Evolutionary conservation across 306 rosid species (phyloP), one percentile per base, ranked within the genome.

Genomic region (Mucuna pruriens): DNA sequence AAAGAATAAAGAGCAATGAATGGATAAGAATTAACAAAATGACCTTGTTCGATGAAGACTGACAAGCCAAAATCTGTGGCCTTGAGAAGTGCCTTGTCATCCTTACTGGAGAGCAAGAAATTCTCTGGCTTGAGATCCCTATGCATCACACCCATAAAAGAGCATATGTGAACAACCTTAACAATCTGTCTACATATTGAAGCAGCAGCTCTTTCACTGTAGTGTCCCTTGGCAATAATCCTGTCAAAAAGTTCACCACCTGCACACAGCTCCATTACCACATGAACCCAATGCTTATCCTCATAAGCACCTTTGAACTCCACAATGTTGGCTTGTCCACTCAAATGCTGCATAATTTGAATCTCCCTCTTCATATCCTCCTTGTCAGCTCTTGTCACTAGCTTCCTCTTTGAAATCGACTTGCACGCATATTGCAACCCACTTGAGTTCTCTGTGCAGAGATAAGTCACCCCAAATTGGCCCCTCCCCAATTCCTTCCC

Each of bases 101-200:
- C 91, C 86, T 87, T 92, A 84, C 94, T 84, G 44, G 98, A 89
- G 2, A 92, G 83, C 87, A 94, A 86, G 90, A 94, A 94, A 89
- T 94, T 94, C 89, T 94, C 97, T 2, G 98, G 98, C 87, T 94
- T 92, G 40, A 94, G 87, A 83, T 94, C 98, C 82, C 97, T 86
- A 65, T 94, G 98, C 94, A 94, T 92, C 49, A 94, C 97, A 8
- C 98, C 98, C 98, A 94, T 92, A 45, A 92, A 94, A 86, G 92
- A 94, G 69, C 98, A 92, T 52, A 87, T 86, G 72, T 94, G 84
- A 52, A 94, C 97, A 80, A 91, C 98, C 52, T 88, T 92, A 74
- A 94, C 97, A 86, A 94, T 85, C 2, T 94, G 85, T 81, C 98
- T 84, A 80, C 96, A 89, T 25, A 94, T 83, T 19, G 93, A 88